These are phyloP conservation scores for Neonothopanus nambi DNA, from an alignment of 1,284 basidiomycete genomes.

Conservation along the genomic window DNA sequence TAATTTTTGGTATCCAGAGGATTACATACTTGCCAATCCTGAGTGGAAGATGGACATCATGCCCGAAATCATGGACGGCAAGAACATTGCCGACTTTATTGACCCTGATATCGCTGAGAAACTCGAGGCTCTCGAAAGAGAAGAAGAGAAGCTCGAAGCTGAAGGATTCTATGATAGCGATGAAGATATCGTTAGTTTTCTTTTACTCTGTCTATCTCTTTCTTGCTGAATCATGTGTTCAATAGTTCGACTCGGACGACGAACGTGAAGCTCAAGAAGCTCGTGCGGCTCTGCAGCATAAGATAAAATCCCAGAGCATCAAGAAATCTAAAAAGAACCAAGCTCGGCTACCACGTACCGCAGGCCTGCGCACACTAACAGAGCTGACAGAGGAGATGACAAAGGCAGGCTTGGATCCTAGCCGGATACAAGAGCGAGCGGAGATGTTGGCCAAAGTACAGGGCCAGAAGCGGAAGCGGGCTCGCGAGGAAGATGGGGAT, in stretches of 20 bases:
- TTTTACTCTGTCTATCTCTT: no score
- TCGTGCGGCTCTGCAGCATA: conserved; percentile 68
- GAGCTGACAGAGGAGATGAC: conserved; percentile 85
- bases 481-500: conserved; percentile 44
- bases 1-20: conserved; percentile 52
- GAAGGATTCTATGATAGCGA: conserved; percentile 94
- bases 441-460: conserved; percentile 79
- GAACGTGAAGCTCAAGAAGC: conserved; percentile 79
- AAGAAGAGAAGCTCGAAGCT: conserved; percentile 91
- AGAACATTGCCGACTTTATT: conserved; percentile 99
- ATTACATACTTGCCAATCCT: conserved; percentile 88
- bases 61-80: conserved; percentile 97
- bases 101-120: conserved; percentile 98
- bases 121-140: conserved; percentile 94
- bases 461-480: conserved; percentile 73
- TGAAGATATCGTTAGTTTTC: conserved; percentile 70
- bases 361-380: conserved; percentile 81
- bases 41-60: conserved; percentile 97
- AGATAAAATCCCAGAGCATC: conserved; percentile 74
- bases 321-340: conserved; percentile 91
- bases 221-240: background rate
- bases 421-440: conserved; percentile 86
- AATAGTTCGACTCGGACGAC: conserved; percentile 87
- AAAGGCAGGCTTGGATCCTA: conserved; percentile 88
- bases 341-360: conserved; percentile 83